Conservation (phyloP, 305 asterid species). For the Fraxinus albicans region DNA sequence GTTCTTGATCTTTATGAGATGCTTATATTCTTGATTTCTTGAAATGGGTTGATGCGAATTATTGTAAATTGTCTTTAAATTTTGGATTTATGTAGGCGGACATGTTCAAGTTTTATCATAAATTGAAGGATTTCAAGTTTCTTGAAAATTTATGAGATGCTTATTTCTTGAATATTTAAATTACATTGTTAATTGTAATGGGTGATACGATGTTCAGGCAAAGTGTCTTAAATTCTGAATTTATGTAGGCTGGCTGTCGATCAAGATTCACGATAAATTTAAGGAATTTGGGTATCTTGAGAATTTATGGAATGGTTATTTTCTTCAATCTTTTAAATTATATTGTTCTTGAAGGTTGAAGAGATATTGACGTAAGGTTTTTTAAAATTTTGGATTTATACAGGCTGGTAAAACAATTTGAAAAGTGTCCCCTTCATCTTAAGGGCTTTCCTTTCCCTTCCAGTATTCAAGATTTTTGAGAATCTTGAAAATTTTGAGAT, state of each 20-base stretch:
- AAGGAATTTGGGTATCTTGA: neutral
- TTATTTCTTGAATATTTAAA: slow-evolving; percentile 7
- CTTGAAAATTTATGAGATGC: slow-evolving; percentile 15
- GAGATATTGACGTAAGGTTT: slow-evolving; percentile 30
- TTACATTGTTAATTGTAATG: neutral
- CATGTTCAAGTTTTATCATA: neutral
- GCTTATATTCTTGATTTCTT: neutral
- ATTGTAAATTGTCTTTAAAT: neutral
- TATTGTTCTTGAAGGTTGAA: slow-evolving; percentile 26
- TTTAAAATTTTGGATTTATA: slow-evolving; percentile 32
- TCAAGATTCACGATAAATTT: neutral
- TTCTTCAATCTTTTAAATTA: slow-evolving; percentile 20
- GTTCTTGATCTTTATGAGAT: slow-evolving; percentile 4
- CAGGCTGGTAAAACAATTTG: slow-evolving; percentile 63
- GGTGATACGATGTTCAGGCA: neutral
- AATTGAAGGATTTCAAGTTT: neutral
- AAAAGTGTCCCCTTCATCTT: slow-evolving; percentile 42
- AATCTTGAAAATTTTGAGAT: slow-evolving; percentile 31
- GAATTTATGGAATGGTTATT: slow-evolving; percentile 2
- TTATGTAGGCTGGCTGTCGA: neutral
- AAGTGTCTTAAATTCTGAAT: neutral
- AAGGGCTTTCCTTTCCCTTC: slow-evolving; percentile 73
- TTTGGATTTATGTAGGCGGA: neutral
- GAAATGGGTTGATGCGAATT: neutral
- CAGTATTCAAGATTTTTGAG: slow-evolving; percentile 30